These are phyloP conservation scores for Phyllosticta citrichinensis DNA, from an alignment of 2,329 filamentous ascomycete genomes.

Conservation along the genomic window DNA sequence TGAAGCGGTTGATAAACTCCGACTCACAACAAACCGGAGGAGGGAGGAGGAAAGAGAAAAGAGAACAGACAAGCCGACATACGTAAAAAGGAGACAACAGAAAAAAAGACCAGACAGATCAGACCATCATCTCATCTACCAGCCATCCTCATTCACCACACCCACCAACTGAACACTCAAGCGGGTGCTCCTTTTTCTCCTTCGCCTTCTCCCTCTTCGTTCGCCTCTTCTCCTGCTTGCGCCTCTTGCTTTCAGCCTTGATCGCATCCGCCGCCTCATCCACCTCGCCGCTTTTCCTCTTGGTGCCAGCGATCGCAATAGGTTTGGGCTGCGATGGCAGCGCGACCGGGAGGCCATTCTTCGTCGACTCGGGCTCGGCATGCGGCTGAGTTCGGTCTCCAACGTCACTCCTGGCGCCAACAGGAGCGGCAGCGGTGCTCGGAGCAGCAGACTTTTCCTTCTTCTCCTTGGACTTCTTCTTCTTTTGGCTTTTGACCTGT, in stretches of 20 bases:
- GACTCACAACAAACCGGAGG: too few species aligned
- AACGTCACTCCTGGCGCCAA: too few species aligned
- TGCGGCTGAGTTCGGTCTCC: too few species aligned
- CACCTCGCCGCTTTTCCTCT: background rate
- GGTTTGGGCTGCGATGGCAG: background rate
- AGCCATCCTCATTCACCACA: background rate
- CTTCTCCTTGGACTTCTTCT: background rate
- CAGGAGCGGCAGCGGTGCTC: too few species aligned
- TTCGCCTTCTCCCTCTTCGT: background rate
- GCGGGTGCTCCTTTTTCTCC: background rate
- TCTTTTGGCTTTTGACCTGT: background rate
- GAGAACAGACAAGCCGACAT: too few species aligned
- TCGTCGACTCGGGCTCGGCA: too few species aligned
- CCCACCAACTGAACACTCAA: background rate
- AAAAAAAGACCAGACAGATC: too few species aligned
- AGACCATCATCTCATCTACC: too few species aligned
- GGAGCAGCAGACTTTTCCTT: background rate
- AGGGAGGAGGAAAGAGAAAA: too few species aligned
- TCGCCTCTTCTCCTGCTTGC: background rate
- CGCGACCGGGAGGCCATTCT: too few species aligned
- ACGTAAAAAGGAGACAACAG: too few species aligned
- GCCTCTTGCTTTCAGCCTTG: background rate
- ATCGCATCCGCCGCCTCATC: background rate
- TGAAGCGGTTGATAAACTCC: too few species aligned
- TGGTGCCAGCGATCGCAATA: background rate